Evolutionary conservation across 2,329 filamentous ascomycete species (phyloP), one percentile per base, ranked within the genome.

Genomic region (Neurospora sp.): DNA sequence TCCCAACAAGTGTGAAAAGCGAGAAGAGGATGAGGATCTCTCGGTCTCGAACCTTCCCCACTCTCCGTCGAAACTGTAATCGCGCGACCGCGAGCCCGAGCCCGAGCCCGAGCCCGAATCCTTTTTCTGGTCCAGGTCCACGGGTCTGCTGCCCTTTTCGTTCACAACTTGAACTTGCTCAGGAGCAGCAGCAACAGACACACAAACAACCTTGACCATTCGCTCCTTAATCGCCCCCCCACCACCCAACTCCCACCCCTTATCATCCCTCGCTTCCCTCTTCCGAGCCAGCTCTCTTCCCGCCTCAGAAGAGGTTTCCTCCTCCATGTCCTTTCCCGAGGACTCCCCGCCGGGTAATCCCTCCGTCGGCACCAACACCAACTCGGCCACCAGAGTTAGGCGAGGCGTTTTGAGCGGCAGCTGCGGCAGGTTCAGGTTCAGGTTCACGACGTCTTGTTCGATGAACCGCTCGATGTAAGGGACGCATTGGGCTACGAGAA

Each of bases 391-490:
- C 23, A 28, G 23, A 28, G 23, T 28, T 28, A 3, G 23, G 2
- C 0, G 79, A 3, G 23, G 79, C 0, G 78, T 74, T 0, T 74
- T 75, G 3, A 28, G 0, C 2, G 3, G 23, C 28, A 28, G 28
- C 28, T 28, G 28, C 28, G 79, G 74, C 57, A 78, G 73, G 5
- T 23, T 23, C 23, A 23, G 23, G 23, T 23, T 23, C 23, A 23
- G 23, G 23, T 74, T 72, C 1, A 79, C 79, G 36, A 85, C 75
- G 15, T 80, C 78, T 1, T 28, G 28, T 28, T 77, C 76, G 1
- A 86, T 72, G 71, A 86, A 82, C 1, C 76, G 73, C 43, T 83
- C 80, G 66, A 86, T 74, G 57, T 79, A 77, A 3, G 82, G 82
- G 0, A 82, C 75, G 2, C 85, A 71, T 2, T 80, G 75, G 0